Percentiles rank a stretch among this genome's conserved stretches.
Conservation (phyloP, 371 early-diverging fungal genomes). For the Ecytonucleospora hepatopenaei region DNA sequence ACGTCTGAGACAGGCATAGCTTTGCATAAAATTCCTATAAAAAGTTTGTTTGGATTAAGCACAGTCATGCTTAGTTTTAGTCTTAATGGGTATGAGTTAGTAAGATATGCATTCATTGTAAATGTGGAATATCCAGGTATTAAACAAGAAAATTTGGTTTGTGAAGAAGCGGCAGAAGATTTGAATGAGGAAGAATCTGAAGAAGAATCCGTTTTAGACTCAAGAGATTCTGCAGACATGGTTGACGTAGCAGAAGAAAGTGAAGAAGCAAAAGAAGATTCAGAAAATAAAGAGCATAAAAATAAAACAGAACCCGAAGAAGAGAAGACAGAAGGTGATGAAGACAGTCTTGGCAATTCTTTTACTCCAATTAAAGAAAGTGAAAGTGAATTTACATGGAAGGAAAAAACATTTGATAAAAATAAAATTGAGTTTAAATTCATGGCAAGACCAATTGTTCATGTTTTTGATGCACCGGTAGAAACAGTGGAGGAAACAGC, state of each 20-base stretch:
- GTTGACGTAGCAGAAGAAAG: conserved; percentile 13
- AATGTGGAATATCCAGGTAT: conserved; percentile 54
- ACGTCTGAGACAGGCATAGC: conserved; percentile 39
- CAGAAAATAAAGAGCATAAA: conserved; percentile 57
- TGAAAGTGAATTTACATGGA: conserved; percentile 33
- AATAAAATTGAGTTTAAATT: conserved; percentile 41
- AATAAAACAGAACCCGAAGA: conserved; percentile 54
- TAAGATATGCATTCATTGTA: conserved; percentile 53
- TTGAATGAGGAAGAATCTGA: conserved; percentile 48
- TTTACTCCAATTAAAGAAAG: no score
- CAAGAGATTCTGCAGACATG: neutral
- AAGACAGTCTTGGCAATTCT: no score
- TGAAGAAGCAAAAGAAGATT: conserved; percentile 21
- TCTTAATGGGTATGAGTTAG: conserved; percentile 40
- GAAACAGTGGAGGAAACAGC: conserved; percentile 14
- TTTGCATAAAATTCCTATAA: conserved; percentile 34
- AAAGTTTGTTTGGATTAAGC: conserved; percentile 49
- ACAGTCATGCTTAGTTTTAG: conserved; percentile 42
- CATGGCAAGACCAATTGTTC: conserved; percentile 41
- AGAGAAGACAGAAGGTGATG: conserved; percentile 17
- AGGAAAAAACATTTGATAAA: conserved; percentile 33
- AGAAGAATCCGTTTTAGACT: conserved; percentile 1
- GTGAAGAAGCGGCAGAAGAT: conserved; percentile 18
- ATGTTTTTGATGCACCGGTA: conserved; percentile 47
- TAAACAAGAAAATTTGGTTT: conserved; percentile 22